Evolutionary conservation across 2,329 filamentous ascomycete species (phyloP).

Genomic region (Elsinoe fawcettii): DNA sequence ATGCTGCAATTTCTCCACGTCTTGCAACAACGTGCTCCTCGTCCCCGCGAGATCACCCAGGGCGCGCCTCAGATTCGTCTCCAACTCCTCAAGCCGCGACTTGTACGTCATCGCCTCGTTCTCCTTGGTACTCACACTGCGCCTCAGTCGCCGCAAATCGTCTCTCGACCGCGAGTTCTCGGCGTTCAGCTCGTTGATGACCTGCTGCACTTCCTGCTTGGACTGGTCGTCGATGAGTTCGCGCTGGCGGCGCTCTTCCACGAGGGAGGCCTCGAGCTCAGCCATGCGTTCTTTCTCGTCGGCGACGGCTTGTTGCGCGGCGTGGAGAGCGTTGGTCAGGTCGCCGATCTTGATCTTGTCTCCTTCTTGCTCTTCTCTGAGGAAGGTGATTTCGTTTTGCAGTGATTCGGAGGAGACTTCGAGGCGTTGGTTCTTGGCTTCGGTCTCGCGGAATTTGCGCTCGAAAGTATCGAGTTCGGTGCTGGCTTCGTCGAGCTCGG

Average conservation of each 20-base stretch:
- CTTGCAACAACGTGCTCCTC: slow-evolving; percentile 73
- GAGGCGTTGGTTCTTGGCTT: slow-evolving; percentile 78
- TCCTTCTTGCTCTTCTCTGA: slow-evolving; percentile 90
- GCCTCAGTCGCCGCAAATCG: slow-evolving; percentile 71
- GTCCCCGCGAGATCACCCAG: slow-evolving; percentile 84
- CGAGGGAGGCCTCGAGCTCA: slow-evolving; percentile 55
- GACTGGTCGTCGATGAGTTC: slow-evolving; percentile 81
- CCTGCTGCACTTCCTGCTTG: slow-evolving; percentile 89
- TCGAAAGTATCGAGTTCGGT: slow-evolving; percentile 81
- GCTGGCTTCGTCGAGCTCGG: slow-evolving; percentile 75
- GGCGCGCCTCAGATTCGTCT: slow-evolving; percentile 77
- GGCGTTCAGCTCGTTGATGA: slow-evolving; percentile 84
- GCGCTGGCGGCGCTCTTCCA: slow-evolving; percentile 73
- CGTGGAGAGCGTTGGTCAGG: slow-evolving; percentile 73
- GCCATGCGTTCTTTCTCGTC: slow-evolving; percentile 67
- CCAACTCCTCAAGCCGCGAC: slow-evolving; percentile 79
- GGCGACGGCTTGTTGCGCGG: slow-evolving; percentile 67
- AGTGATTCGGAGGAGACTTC: slow-evolving; percentile 87
- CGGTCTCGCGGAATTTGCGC: slow-evolving; percentile 72
- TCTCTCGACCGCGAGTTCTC: slow-evolving; percentile 78
- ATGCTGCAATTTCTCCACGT: slow-evolving; percentile 73
- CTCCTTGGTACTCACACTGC: slow-evolving; percentile 74
- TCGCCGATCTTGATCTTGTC: slow-evolving; percentile 98
- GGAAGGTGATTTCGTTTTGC: slow-evolving; percentile 86
- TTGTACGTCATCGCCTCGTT: slow-evolving; percentile 88